Percentiles rank a stretch among this genome's conserved stretches.
Evolutionary conservation across 2,329 filamentous ascomycete genomes (phyloP).

Genomic region (Aureobasidium lini): DNA sequence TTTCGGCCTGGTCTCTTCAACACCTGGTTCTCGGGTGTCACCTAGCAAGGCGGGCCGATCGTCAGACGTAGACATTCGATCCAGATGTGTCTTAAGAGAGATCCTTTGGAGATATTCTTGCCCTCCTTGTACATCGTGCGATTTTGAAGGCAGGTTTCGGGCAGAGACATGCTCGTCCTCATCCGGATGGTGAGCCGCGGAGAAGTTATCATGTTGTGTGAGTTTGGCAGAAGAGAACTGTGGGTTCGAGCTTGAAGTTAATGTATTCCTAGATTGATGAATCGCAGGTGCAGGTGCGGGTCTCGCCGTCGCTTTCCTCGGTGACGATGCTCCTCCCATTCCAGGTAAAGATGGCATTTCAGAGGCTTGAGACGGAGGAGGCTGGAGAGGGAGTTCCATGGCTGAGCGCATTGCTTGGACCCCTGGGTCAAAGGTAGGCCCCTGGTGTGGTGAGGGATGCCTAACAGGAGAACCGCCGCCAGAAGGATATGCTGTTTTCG

Average conservation of each 20-base stretch:
- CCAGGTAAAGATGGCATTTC: background rate
- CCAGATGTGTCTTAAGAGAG: too few relatives aligned
- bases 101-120: background rate
- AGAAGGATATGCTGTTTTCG: background rate
- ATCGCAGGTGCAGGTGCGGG: background rate
- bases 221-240: background rate
- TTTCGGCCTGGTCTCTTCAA: too few relatives aligned
- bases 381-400: background rate
- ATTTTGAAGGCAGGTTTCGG: background rate
- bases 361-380: background rate
- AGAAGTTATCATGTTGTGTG: background rate
- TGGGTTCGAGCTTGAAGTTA: background rate
- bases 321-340: background rate
- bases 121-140: background rate
- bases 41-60: too few relatives aligned
- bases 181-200: background rate
- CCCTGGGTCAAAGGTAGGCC: background rate
- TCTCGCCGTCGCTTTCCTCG: background rate
- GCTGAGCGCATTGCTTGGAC: background rate
- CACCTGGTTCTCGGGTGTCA: too few relatives aligned
- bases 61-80: too few relatives aligned
- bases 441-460: background rate
- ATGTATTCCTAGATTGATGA: background rate
- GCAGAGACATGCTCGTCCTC: conserved; percentile 7
- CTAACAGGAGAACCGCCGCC: background rate